These are phyloP conservation scores for Didymosphaeria variabile DNA, from an alignment of 2,329 filamentous ascomycete species.

Conservation along the genomic window DNA sequence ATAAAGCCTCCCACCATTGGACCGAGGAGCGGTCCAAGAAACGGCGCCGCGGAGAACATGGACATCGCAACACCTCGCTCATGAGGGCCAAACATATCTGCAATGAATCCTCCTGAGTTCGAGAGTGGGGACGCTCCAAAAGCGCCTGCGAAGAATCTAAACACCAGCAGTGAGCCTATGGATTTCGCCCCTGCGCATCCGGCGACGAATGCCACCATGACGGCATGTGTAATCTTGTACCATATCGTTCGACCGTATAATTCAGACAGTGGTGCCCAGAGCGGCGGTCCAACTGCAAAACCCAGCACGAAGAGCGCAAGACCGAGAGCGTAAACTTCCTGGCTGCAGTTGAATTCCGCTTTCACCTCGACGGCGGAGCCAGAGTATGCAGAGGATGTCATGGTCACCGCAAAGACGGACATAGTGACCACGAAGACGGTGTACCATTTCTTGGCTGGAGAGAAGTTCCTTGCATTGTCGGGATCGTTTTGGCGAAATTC, in stretches of 20 bases:
- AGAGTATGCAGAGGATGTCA: constrained; percentile 73
- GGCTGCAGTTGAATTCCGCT: constrained; percentile 61
- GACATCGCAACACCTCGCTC: constrained; percentile 58
- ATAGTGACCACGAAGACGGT: constrained; percentile 70
- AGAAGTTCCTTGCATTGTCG: constrained; percentile 71
- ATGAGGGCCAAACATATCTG: constrained; percentile 23
- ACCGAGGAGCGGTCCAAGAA: constrained; percentile 58
- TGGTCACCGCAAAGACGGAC: constrained; percentile 72
- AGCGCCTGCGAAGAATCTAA: constrained; percentile 56
- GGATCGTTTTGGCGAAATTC: constrained; percentile 73
- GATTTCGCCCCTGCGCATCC: constrained; percentile 54
- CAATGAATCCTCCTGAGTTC: constrained; percentile 56
- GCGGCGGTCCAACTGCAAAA: constrained; percentile 68
- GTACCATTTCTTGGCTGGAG: constrained; percentile 67
- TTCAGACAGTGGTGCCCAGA: constrained; percentile 70
- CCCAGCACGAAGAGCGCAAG: constrained; percentile 72
- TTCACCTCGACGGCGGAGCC: constrained; percentile 66
- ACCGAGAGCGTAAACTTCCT: constrained; percentile 66
- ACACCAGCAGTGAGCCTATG: constrained; percentile 54
- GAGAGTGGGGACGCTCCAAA: constrained; percentile 54
- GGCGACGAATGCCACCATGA: constrained; percentile 27
- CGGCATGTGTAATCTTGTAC: constrained; percentile 46
- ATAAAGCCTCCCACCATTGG: constrained; percentile 51
- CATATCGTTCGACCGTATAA: constrained; percentile 60
- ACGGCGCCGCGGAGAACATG: constrained; percentile 55